These are phyloP conservation scores for Cercis canadensis DNA, from an alignment of 306 rosid species.

Conservation along the genomic window DNA sequence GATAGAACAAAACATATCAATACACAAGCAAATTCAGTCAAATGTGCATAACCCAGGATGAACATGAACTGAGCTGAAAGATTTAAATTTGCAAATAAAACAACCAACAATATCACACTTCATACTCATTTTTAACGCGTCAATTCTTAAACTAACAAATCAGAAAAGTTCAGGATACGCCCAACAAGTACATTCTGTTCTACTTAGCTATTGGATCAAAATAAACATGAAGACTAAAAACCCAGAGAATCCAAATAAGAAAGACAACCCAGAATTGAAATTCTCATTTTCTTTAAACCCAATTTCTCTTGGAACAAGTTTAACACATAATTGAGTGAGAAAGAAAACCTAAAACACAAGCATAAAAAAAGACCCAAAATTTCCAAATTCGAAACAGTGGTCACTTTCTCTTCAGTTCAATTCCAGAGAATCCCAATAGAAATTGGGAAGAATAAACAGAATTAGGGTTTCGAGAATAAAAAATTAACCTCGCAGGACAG, in stretches of 20 bases:
- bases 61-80: slow-evolving; percentile 2
- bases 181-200: neutral
- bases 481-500: slow-evolving; percentile 31
- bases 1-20: neutral
- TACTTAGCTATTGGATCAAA: neutral
- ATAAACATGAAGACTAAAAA: neutral
- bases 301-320: slow-evolving; percentile 2
- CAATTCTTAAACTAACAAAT: slow-evolving; percentile 19
- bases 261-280: slow-evolving; percentile 11
- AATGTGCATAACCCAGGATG: neutral
- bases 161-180: slow-evolving; percentile 13
- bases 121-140: neutral
- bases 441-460: neutral
- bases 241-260: neutral
- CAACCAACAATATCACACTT: neutral
- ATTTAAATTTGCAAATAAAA: slow-evolving; percentile 27
- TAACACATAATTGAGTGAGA: neutral
- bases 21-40: neutral
- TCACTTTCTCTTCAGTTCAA: neutral
- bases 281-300: neutral
- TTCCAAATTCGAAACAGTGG: slow-evolving; percentile 15
- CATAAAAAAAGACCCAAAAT: neutral
- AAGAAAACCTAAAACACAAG: neutral
- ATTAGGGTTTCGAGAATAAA: neutral
- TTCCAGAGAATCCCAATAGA: neutral